Evolutionary conservation across 768 basidiomycete species (phyloP).

Genomic region (Tulasnella sp.): DNA sequence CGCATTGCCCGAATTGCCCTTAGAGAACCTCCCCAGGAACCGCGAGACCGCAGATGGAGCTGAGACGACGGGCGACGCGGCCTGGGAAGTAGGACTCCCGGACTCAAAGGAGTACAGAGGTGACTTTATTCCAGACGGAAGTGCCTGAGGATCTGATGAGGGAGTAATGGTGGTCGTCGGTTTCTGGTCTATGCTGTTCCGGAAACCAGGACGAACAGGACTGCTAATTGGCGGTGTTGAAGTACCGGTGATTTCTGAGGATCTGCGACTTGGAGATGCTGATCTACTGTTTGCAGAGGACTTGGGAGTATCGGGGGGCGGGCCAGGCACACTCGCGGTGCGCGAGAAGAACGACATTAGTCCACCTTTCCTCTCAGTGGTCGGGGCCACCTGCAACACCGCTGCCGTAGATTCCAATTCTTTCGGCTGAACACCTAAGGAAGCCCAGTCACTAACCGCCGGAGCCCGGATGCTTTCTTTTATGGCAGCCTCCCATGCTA

Average conservation of each 20-base stretch:
- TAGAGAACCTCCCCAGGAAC: constrained; percentile 68
- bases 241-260: neutral
- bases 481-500: constrained; percentile 63
- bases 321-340: constrained; percentile 23
- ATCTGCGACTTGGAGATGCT: neutral
- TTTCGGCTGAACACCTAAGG: constrained; percentile 61
- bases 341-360: constrained; percentile 69
- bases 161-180: neutral
- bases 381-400: constrained; percentile 31
- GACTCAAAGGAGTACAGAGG: neutral
- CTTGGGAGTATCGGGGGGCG: neutral
- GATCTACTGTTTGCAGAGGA: neutral
- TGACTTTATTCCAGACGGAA: neutral
- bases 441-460: constrained; percentile 49
- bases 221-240: neutral
- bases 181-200: neutral
- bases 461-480: constrained; percentile 40
- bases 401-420: constrained; percentile 32
- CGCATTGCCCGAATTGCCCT: constrained; percentile 29
- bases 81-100: neutral
- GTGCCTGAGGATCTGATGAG: neutral
- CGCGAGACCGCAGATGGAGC: constrained; percentile 65
- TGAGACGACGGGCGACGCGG: constrained; percentile 14
- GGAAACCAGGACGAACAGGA: no score
- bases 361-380: constrained; percentile 39